Base-by-base conservation (phyloP, 805 yeast genomes). In the Candida broadrunensis region DNA sequence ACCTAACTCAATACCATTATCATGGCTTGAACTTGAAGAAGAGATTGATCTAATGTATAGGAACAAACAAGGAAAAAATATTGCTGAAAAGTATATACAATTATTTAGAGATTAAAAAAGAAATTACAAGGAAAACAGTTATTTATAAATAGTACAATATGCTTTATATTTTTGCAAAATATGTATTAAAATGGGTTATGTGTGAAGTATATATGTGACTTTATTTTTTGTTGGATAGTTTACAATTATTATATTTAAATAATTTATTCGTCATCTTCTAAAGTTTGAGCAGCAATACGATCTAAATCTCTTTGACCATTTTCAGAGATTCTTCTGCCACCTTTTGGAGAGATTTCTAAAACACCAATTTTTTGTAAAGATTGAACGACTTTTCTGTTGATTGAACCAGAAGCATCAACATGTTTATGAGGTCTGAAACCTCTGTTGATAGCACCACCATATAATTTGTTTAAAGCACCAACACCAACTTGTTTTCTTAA, bases 301-400 rank as follows among this genome's bases (percentile, higher is more conserved):
- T 93, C 99, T 80, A 93, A 86, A 81, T 93, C 99, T 88, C 99
- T 90, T 81, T 91, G 98, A 73, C 99, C 99, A 78, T 89, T 87
- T 73, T 88, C 97, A 54, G 97, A 85, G 83, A 93, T 88, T 78
- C 90, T 88, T 85, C 99, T 93, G 76, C 99, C 99, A 73, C 97
- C 97, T 78, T 88, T 88, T 77, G 89, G 87, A 70, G 96, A 83
- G 72, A 85, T 80, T 80, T 91, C 99, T 62, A 93, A 79, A 61
- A 93, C 88, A 74, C 98, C 98, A 56, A 93, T 85, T 82, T 91
- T 90, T 83, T 90, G 97, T 69, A 93, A 87, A 65, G 98, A 83
- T 80, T 93, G 99, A 68, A 93, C 81, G 60, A 87, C 97, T 78
- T 77, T 90, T 85, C 99, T 89, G 97, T 93, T 93, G 72, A 93